Percentiles rank a stretch among this genome's conserved stretches.
Conservation (phyloP, 2,329 filamentous ascomycete species). For the Trichocomaceae sp. region DNA sequence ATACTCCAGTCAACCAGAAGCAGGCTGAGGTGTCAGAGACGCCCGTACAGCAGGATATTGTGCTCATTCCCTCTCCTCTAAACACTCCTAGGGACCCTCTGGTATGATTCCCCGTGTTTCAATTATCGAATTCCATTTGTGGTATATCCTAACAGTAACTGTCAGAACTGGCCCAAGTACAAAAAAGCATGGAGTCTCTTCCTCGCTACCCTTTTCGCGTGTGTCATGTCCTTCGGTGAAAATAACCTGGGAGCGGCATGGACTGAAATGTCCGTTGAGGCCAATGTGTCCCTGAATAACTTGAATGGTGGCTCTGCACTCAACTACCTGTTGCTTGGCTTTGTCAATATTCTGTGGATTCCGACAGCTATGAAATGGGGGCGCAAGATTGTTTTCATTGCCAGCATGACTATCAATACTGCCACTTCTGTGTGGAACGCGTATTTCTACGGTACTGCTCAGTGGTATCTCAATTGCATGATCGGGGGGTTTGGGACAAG, state of each 20-base stretch:
- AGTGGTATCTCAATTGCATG: slow-evolving; percentile 19
- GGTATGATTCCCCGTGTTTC: not conserved
- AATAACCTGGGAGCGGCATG: slow-evolving; percentile 39
- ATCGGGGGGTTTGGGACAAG: slow-evolving; percentile 24
- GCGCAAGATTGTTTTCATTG: slow-evolving; percentile 30
- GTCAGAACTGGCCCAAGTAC: slow-evolving; percentile 27
- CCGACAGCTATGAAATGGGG: slow-evolving; percentile 29
- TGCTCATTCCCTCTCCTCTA: not conserved
- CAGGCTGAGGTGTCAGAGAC: not conserved
- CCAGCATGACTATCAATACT: slow-evolving; percentile 28
- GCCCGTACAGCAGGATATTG: not conserved
- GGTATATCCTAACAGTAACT: not conserved
- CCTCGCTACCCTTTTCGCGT: slow-evolving; percentile 36
- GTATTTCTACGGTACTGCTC: slow-evolving; percentile 21
- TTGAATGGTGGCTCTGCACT: slow-evolving; percentile 38
- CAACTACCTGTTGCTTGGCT: slow-evolving; percentile 33
- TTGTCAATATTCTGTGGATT: slow-evolving; percentile 38
- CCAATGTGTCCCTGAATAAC: slow-evolving; percentile 32
- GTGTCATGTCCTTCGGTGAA: slow-evolving; percentile 20
- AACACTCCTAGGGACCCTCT: not conserved
- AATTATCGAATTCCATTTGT: too few species aligned
- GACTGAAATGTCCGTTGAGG: slow-evolving; percentile 36
- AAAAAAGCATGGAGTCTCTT: slow-evolving; percentile 39
- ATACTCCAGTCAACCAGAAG: not conserved
- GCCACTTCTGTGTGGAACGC: slow-evolving; percentile 29